A percentile compares a stretch with the other conserved stretches of the same genome.
These are phyloP conservation scores for Trichosporon sp. DNA, from an alignment of 1,284 basidiomycete genomes.

Conservation along the genomic window DNA sequence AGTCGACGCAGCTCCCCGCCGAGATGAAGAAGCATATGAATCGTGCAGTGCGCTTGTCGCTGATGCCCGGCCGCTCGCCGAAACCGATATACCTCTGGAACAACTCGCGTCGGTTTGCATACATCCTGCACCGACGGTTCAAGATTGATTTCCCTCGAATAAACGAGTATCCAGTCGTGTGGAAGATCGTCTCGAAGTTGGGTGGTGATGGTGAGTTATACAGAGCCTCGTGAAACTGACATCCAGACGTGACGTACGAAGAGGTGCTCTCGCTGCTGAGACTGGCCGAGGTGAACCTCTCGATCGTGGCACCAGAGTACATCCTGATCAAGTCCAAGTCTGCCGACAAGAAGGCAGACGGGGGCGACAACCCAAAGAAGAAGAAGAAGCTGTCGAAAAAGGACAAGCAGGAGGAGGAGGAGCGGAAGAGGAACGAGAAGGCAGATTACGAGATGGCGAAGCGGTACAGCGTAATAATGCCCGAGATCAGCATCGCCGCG, in stretches of 20 bases:
- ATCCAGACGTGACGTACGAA: conserved; percentile 63
- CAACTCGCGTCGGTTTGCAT: conserved; percentile 35
- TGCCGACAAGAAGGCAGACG: no score
- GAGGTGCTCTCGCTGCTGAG: conserved; percentile 41
- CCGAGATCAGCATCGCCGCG: conserved; percentile 73
- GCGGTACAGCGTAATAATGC: conserved; percentile 60
- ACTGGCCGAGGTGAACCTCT: conserved; percentile 46
- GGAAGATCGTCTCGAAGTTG: conserved; percentile 71
- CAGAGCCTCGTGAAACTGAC: conserved; percentile 62
- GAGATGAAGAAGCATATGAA: conserved; percentile 58
- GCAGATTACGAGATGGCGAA: conserved; percentile 23
- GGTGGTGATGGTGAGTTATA: conserved; percentile 70
- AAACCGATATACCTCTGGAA: conserved; percentile 34
- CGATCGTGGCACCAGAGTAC: conserved; percentile 45
- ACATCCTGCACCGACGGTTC: conserved; percentile 54
- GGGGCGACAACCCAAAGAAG: no score
- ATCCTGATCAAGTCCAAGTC: neutral
- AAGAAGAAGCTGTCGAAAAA: no score
- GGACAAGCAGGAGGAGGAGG: no score
- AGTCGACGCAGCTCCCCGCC: conserved; percentile 63
- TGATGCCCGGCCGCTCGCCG: conserved; percentile 35
- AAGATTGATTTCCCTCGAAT: conserved; percentile 72
- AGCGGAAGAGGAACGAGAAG: conserved; percentile 51
- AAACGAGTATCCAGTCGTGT: conserved; percentile 77
- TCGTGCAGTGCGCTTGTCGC: conserved; percentile 22